Evolutionary conservation across 2,329 filamentous ascomycete species (phyloP), one percentile per base, ranked within the genome.

Genomic region (Aspergillus sp.): DNA sequence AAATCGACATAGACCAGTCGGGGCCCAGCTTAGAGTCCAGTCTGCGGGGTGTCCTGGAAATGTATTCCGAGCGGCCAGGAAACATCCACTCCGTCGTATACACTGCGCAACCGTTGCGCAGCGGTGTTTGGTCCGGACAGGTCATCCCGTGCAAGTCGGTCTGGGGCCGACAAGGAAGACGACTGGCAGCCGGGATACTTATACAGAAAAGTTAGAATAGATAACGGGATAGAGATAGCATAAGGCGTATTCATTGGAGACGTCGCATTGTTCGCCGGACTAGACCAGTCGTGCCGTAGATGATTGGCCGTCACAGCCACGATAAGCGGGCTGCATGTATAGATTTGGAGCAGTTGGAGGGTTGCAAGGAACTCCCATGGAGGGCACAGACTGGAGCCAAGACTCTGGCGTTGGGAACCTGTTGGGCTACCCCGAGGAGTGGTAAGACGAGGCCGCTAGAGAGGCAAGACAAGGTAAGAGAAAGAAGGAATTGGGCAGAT

Each of bases 71-170:
- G 18, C 58, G 22, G 45, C 26, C 52, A 18, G 54, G 49, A 14
- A 55, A 39, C 32, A 51, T 63, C 14, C 74, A 78, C 61, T 63
- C 69, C 22, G 63, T 73, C 29, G 60, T 79, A 57, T 80, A 79
- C 63, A 75, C 71, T 5, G 65, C 73, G 5, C 65, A 70, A 50
- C 56, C 65, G 14, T 45, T 75, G 39, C 36, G 62, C 4, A 57
- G 62, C 26, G 59, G 60, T 5, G 52, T 56, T 20, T 73, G 70
- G 67, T 58, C 63, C 12, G 73, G 71, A 9, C 78, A 79, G 58
- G 63, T 79, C 45, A 63, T 81, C 24, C 78, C 78, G 10, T 80
- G 77, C 64, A 71, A 67, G 59, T 72, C 72, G 45, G 69, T 80
- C 39, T 80, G 77, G 75, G 77, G 76, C 4, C 56, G 61, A 18